Evolutionary conservation across 768 basidiomycete species (phyloP), one percentile per base, ranked within the genome.

Genomic region (Sporobolomyces phaffii): DNA sequence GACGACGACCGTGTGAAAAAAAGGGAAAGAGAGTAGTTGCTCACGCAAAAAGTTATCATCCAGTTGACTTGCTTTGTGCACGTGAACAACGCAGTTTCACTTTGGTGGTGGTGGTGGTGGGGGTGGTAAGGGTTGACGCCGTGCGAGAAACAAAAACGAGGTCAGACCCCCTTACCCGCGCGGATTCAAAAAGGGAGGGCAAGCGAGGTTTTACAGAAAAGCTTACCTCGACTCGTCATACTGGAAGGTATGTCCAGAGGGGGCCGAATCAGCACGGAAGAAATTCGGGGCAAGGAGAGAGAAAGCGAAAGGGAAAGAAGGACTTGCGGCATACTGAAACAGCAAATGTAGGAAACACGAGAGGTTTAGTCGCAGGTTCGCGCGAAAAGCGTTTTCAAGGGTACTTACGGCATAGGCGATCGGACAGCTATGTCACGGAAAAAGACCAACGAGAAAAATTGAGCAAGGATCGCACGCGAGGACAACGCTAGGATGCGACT

Each of bases 1-100:
- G 10, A n/a, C 20, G 34, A 7, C 9, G 6, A 11, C 36, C 31
- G 3, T 22, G 10, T 18, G 38, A 8, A 26, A 4, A 17, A 22
- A 51, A 13, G 50, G 36, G 50, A 31, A 36, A 5, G 34, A 54
- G 47, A 28, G 34, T 33, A 20, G n/a, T 22, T 22, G 14, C 52
- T 53, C 34, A 53, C 52, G 15, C 60, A 61, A 26, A 61, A 61
- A 1, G 67, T 68, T 36, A 68, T 53, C 29, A 38, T 54, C 47
- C 48, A 68, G 38, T 60, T 51, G n/a, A 54, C 50, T 13, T 26
- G 50, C 1, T 53, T 28, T 0, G 6, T 29, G 54, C 67, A 68
- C 1, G 67, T 68, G 57, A 63, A 68, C 28, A 68, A 40, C 0
- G 67, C 65, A 10, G 65, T 66, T 5, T 45, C 59, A 47, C 60